Conservation (phyloP, 1,284 basidiomycete genomes). For the Prillingera fragicola region DNA sequence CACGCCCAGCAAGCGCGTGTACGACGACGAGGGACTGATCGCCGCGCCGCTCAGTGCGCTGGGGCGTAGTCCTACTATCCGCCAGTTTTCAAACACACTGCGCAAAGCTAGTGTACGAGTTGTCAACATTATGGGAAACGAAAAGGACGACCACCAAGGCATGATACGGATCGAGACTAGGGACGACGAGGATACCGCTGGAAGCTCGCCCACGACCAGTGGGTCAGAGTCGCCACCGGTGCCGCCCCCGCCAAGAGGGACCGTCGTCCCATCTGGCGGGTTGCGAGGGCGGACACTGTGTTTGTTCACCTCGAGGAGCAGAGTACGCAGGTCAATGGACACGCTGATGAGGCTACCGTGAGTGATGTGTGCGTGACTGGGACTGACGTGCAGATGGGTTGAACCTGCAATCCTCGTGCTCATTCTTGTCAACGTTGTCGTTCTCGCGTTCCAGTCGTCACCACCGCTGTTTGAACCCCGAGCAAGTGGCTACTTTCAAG, state of each 20-base stretch:
- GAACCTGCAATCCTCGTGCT: conserved; percentile 78
- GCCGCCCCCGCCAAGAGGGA: no score
- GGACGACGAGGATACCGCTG: conserved; percentile 22
- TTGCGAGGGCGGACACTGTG: conserved; percentile 78
- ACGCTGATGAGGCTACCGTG: conserved; percentile 65
- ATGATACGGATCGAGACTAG: conserved; percentile 21
- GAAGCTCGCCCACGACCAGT: no score
- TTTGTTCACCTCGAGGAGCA: conserved; percentile 65
- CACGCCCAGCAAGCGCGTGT: conserved; percentile 15
- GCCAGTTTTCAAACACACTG: conserved; percentile 32
- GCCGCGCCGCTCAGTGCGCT: conserved; percentile 13
- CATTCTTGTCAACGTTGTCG: conserved; percentile 77
- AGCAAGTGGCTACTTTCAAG: conserved; percentile 68
- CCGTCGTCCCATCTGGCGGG: no score
- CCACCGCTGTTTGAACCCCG: conserved; percentile 51
- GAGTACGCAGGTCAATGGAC: conserved; percentile 60
- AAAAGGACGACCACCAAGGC: conserved; percentile 49
- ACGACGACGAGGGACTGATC: conserved; percentile 25
- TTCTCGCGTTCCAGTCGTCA: conserved; percentile 74
- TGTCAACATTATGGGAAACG: conserved; percentile 56
- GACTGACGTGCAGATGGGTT: conserved; percentile 60
- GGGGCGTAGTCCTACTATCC: conserved; percentile 31
- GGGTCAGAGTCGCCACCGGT: no score
- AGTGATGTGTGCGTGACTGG: conserved; percentile 20
- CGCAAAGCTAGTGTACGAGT: conserved; percentile 62